A percentile compares a stretch with the other conserved stretches of the same genome.
phyloP scores from a whole-genome alignment of 176 grass and related monocot genomes.

The Metroxylon sagu region DNA sequence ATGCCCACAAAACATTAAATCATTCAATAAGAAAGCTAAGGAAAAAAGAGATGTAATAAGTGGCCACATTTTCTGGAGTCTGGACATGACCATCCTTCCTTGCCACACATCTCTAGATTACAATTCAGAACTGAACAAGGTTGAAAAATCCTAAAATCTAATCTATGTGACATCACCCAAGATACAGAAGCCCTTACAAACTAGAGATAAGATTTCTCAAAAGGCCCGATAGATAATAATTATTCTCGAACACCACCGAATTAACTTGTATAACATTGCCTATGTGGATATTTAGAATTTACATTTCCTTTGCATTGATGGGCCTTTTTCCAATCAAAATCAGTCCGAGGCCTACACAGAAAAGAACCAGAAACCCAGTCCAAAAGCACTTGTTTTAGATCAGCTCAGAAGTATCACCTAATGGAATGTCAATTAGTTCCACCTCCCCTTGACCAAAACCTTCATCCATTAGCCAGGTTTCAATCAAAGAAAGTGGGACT shows the following conservation, averaged over 20 bases:
- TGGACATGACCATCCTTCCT: no score
- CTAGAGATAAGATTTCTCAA: not conserved
- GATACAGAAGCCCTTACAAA: no score
- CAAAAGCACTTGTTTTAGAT: constrained; percentile 43
- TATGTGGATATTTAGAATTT: constrained; percentile 31
- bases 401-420: constrained; percentile 58
- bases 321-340: constrained; percentile 19
- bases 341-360: constrained; percentile 13
- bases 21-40: no score
- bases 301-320: constrained; percentile 34
- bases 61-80: no score
- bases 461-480: constrained; percentile 91
- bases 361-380: constrained; percentile 6
- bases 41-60: no score
- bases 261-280: constrained; percentile 14
- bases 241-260: constrained; percentile 18
- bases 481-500: constrained; percentile 57
- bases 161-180: no score
- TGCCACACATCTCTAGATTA: no score
- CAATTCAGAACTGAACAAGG: no score
- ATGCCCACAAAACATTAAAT: no score
- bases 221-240: constrained; percentile 18
- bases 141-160: no score
- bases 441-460: constrained; percentile 47
- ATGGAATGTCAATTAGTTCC: constrained; percentile 51